A percentile compares a stretch with the other conserved stretches of the same genome.
Conservation (phyloP, 2,329 filamentous ascomycete genomes). For the Diaporthe sp. region DNA sequence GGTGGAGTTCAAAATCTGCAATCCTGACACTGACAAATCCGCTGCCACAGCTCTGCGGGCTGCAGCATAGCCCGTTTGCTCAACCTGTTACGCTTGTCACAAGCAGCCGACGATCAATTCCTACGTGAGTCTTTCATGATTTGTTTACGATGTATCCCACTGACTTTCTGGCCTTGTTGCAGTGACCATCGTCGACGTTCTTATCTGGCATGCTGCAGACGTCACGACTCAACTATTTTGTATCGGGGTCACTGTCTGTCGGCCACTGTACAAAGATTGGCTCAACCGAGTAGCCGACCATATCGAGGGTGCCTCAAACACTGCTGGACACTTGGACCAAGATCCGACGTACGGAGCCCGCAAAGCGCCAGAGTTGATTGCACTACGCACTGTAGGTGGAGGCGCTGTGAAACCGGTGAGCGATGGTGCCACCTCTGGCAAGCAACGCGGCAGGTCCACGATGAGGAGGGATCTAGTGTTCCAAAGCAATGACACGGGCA, state of each 20-base stretch:
- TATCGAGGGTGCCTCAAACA: not conserved
- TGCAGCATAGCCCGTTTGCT: constrained; percentile 36
- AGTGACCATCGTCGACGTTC: constrained; percentile 35
- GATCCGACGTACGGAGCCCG: not conserved
- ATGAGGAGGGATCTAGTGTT: constrained; percentile 16
- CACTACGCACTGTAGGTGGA: constrained; percentile 38
- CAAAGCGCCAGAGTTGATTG: constrained; percentile 1
- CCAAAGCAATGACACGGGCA: not conserved
- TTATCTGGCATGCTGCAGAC: constrained; percentile 40
- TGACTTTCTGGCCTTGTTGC: not conserved
- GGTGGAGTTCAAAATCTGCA: no score
- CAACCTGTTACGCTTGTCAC: not conserved
- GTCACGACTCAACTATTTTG: constrained; percentile 38
- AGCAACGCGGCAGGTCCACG: not conserved
- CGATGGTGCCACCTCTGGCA: not conserved
- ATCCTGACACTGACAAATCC: not conserved
- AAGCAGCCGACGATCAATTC: not conserved
- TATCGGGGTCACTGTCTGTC: constrained; percentile 38
- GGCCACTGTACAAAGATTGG: constrained; percentile 40
- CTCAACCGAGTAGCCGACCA: constrained; percentile 34
- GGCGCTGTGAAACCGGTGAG: not conserved
- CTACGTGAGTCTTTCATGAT: constrained; percentile 9
- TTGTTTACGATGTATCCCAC: not conserved
- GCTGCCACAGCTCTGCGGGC: constrained; percentile 23
- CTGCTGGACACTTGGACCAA: not conserved